A percentile compares a stretch with the other conserved stretches of the same genome.
Evolutionary conservation across 2,329 filamentous ascomycete species (phyloP).

Genomic region (Clonostachys rhizophaga): DNA sequence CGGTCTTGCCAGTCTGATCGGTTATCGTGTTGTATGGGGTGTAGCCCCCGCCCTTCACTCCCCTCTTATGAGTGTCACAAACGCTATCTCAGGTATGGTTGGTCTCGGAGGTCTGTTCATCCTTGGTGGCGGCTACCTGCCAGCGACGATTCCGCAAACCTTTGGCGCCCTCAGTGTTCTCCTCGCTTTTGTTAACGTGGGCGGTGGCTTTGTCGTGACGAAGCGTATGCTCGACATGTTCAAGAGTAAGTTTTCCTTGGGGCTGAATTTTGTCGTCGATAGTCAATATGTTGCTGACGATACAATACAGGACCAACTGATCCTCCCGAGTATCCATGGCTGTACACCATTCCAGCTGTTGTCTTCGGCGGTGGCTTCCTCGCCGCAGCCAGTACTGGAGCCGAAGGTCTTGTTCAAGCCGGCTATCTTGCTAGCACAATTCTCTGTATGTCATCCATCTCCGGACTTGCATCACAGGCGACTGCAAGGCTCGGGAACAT

Average conservation of each 20-base stretch:
- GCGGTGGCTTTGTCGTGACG: conserved; percentile 85
- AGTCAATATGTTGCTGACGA: background rate
- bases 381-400: conserved; percentile 74
- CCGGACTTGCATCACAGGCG: conserved; percentile 73
- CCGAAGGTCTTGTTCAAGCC: conserved; percentile 79
- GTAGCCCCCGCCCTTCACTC: conserved; percentile 80
- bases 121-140: conserved; percentile 75
- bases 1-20: conserved; percentile 76
- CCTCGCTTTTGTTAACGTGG: conserved; percentile 83
- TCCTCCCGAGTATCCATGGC: conserved; percentile 82
- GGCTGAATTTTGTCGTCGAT: background rate
- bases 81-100: conserved; percentile 90
- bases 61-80: conserved; percentile 88
- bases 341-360: conserved; percentile 73
- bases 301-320: conserved; percentile 62
- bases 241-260: conserved; percentile 45
- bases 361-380: conserved; percentile 79
- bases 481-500: conserved; percentile 84
- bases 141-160: conserved; percentile 71
- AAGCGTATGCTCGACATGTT: conserved; percentile 95
- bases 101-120: conserved; percentile 86
- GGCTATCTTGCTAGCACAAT: conserved; percentile 83
- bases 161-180: conserved; percentile 78
- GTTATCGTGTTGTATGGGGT: conserved; percentile 86
- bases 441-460: conserved; percentile 80